A percentile compares a stretch with the other conserved stretches of the same genome.
These are phyloP conservation scores for Rhizopogon vulgaris DNA, from an alignment of 768 basidiomycete genomes.

Conservation along the genomic window DNA sequence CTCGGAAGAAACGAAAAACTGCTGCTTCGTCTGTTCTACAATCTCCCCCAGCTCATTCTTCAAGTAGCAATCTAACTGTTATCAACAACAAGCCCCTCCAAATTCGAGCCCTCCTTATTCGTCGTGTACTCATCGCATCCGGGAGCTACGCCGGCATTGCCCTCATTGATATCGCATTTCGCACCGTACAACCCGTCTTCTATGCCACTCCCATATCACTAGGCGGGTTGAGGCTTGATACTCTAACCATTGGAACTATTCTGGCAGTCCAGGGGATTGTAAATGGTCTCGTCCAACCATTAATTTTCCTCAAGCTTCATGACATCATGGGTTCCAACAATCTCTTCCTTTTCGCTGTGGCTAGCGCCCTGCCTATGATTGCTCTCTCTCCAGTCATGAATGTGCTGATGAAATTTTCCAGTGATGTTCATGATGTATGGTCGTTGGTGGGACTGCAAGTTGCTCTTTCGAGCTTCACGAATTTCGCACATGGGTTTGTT, in stretches of 20 bases:
- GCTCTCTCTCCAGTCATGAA: conserved; percentile 40
- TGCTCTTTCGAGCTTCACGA: conserved; percentile 35
- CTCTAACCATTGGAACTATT: conserved; percentile 15
- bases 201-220: conserved; percentile 12
- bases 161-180: conserved; percentile 55
- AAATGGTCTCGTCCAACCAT: conserved; percentile 44
- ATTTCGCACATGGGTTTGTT: conserved; percentile 11
- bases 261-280: conserved; percentile 12
- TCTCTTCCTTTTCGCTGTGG: conserved; percentile 47
- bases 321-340: conserved; percentile 50
- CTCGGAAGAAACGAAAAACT: background rate
- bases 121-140: conserved; percentile 45
- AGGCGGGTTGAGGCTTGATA: conserved; percentile 5
- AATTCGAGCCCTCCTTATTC: conserved; percentile 40
- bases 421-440: conserved; percentile 34
- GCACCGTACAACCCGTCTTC: conserved; percentile 30
- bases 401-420: conserved; percentile 16
- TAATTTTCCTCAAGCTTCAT: conserved; percentile 52
- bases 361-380: conserved; percentile 40
- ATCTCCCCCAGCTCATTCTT: background rate
- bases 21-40: background rate
- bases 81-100: conserved; percentile 27
- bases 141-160: conserved; percentile 56
- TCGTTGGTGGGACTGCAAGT: conserved; percentile 43
- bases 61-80: background rate